Evolutionary conservation across 306 rosid genomes (phyloP).

Genomic region (Cucurbita argyrosperma): DNA sequence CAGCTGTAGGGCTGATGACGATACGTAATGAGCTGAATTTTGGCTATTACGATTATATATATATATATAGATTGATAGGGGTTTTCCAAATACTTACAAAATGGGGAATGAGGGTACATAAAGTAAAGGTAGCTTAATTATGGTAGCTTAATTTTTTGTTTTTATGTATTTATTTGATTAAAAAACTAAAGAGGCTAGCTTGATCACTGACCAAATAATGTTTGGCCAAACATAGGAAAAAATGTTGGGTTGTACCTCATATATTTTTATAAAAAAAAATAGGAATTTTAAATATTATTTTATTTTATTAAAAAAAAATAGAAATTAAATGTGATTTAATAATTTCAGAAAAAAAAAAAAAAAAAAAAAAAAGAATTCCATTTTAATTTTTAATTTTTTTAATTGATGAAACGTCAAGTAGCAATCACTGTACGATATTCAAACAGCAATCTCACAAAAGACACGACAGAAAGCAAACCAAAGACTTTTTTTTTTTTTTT

Average conservation of each 20-base stretch:
- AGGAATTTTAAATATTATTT: background rate
- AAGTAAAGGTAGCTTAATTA: background rate
- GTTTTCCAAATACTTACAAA: background rate
- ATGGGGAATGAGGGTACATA: background rate
- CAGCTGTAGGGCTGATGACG: too few species aligned
- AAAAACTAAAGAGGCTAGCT: background rate
- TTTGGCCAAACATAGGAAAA: background rate
- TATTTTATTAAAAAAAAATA: too few species aligned
- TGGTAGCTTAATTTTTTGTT: background rate
- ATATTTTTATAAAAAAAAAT: background rate
- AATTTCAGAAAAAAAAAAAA: too few species aligned
- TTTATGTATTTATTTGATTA: background rate
- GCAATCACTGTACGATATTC: background rate
- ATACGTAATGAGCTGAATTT: too few species aligned
- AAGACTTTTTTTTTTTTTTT: background rate
- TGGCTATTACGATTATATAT: too few species aligned
- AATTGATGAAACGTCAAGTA: background rate
- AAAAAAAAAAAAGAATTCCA: background rate
- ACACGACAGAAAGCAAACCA: background rate
- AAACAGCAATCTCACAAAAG: background rate
- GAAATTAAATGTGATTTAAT: too few species aligned
- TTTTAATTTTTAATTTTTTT: background rate
- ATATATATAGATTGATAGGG: background rate
- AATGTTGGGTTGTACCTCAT: background rate
- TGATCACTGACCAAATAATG: background rate